These are phyloP conservation scores for Geosmithia morbida DNA, from an alignment of 2,329 filamentous ascomycete genomes.

Conservation along the genomic window DNA sequence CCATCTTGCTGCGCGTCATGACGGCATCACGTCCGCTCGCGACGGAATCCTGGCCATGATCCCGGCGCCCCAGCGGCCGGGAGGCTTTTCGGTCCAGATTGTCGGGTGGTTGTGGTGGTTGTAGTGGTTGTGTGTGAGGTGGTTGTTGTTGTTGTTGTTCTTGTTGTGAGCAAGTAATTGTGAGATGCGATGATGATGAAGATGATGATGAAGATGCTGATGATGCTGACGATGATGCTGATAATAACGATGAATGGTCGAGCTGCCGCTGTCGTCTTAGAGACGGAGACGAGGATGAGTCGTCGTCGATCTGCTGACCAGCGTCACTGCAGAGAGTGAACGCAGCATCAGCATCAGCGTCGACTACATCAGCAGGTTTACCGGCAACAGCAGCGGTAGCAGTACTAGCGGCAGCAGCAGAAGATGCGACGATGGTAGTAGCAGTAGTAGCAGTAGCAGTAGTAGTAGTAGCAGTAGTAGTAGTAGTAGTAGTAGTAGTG, in stretches of 20 bases:
- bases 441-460: no score
- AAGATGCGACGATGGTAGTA: no score
- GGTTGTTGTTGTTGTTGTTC: neutral
- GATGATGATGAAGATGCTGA: neutral
- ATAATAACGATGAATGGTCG: neutral
- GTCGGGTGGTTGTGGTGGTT: neutral
- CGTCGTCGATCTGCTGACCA: slow-evolving; percentile 1
- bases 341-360: neutral
- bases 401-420: no score
- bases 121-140: neutral
- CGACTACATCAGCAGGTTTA: neutral
- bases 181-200: neutral
- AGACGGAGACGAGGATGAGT: neutral
- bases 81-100: neutral
- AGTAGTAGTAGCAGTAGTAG: no score
- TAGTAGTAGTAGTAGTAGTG: no score
- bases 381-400: no score
- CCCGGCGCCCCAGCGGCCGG: neutral
- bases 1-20: slow-evolving; percentile 6
- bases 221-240: neutral
- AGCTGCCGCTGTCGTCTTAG: neutral
- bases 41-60: neutral
- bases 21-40: neutral
- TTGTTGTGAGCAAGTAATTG: neutral
- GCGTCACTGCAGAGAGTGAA: neutral